Conservation (phyloP, 1,284 basidiomycete species). For the Anthracocystis setariae region DNA sequence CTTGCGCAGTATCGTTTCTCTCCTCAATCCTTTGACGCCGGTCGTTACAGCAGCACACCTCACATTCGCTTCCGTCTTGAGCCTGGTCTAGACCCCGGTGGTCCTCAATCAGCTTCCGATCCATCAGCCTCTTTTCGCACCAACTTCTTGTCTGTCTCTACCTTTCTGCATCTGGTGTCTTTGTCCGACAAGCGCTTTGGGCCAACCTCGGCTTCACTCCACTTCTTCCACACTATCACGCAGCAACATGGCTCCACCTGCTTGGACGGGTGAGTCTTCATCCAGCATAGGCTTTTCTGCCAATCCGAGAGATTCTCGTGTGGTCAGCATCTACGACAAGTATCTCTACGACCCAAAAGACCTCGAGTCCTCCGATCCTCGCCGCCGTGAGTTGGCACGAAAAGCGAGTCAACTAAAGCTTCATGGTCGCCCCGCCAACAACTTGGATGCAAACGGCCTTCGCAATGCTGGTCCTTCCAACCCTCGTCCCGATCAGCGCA, state of each 20-base stretch:
- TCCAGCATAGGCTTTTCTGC: conserved; percentile 42
- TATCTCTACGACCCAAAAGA: conserved; percentile 57
- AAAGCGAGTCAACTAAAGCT: conserved; percentile 47
- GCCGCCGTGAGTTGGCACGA: conserved; percentile 47
- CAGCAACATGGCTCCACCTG: conserved; percentile 17
- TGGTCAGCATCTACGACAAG: conserved; percentile 59
- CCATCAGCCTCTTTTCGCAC: background rate
- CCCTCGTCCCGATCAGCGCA: conserved; percentile 17
- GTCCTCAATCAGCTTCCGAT: background rate
- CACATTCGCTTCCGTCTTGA: background rate
- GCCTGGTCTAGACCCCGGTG: background rate
- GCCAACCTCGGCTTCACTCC: background rate
- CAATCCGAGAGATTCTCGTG: conserved; percentile 52
- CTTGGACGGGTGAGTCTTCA: conserved; percentile 36
- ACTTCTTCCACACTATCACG: background rate
- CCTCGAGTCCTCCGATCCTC: conserved; percentile 51
- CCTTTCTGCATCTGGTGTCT: background rate
- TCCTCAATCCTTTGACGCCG: background rate
- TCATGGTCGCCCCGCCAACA: conserved; percentile 38
- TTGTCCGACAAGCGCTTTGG: background rate
- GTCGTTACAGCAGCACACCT: background rate
- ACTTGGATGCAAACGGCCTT: conserved; percentile 43
- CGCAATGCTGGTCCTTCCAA: conserved; percentile 11
- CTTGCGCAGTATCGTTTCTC: too few species aligned
- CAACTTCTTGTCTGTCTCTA: background rate